Evolutionary conservation across 371 early-diverging fungal genomes (phyloP).

Genomic region (Smittium culicis): DNA sequence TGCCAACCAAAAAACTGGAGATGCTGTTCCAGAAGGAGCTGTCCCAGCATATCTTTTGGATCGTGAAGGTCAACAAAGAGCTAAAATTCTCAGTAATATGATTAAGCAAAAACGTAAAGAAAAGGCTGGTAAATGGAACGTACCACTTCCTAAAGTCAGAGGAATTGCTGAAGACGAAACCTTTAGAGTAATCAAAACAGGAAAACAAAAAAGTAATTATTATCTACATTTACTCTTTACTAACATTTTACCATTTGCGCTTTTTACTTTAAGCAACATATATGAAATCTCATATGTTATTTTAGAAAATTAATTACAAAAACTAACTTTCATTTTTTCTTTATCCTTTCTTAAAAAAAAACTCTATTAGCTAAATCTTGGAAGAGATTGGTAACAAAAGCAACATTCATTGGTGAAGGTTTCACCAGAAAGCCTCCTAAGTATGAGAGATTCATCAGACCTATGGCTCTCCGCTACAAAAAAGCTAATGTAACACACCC

Average conservation of each 20-base stretch:
- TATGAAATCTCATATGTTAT: slow-evolving; percentile 10
- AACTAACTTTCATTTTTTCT: no score
- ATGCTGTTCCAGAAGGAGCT: slow-evolving; percentile 86
- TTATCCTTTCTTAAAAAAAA: no score
- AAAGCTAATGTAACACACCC: slow-evolving; percentile 99
- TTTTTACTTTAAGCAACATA: slow-evolving; percentile 9
- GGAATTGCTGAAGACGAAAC: slow-evolving; percentile 99
- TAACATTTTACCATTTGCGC: neutral
- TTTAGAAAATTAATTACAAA: neutral
- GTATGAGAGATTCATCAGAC: slow-evolving; percentile 99
- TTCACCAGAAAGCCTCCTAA: slow-evolving; percentile 99
- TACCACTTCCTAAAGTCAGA: slow-evolving; percentile 97
- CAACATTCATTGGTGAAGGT: slow-evolving; percentile 98
- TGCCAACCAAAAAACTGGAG: slow-evolving; percentile 69
- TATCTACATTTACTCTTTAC: slow-evolving; percentile 14
- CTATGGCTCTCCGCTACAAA: slow-evolving; percentile 98
- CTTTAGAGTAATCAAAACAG: slow-evolving; percentile 96
- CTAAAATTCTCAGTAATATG: slow-evolving; percentile 96
- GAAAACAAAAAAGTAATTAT: slow-evolving; percentile 60
- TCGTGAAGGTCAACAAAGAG: slow-evolving; percentile 93
- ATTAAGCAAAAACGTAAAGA: slow-evolving; percentile 99
- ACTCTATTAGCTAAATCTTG: slow-evolving; percentile 93
- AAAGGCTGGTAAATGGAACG: slow-evolving; percentile 98
- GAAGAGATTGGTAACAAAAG: slow-evolving; percentile 99
- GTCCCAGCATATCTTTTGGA: slow-evolving; percentile 98